A percentile compares a stretch with the other conserved stretches of the same genome.
Evolutionary conservation across 1,139 yeast species (phyloP).

Genomic region (Geotrichum fermentans): DNA sequence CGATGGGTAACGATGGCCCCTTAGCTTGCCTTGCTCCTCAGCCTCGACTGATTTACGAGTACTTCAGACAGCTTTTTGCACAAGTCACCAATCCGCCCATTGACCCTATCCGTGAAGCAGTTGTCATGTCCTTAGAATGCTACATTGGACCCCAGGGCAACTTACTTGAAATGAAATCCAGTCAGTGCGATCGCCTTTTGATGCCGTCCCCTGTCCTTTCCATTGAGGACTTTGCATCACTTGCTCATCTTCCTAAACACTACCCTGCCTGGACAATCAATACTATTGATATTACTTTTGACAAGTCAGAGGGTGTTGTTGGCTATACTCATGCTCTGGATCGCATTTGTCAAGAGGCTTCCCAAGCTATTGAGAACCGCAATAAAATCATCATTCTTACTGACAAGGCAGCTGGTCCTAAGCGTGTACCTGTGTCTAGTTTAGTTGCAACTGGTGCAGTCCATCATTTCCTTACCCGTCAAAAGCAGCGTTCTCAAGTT

Average conservation of each 20-base stretch:
- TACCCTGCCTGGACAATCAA: slow-evolving; percentile 84
- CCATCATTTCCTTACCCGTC: slow-evolving; percentile 92
- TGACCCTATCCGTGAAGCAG: slow-evolving; percentile 93
- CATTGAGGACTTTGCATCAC: slow-evolving; percentile 66
- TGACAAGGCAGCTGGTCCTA: slow-evolving; percentile 58
- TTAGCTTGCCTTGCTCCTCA: slow-evolving; percentile 91
- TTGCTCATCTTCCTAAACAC: slow-evolving; percentile 62
- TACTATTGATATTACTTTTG: slow-evolving; percentile 84
- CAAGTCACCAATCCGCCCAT: slow-evolving; percentile 98
- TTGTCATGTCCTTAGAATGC: slow-evolving; percentile 96
- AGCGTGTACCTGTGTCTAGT: slow-evolving; percentile 76
- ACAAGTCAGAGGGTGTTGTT: slow-evolving; percentile 69
- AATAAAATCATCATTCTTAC: slow-evolving; percentile 71
- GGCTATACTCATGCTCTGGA: slow-evolving; percentile 86
- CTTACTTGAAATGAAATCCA: slow-evolving; percentile 83
- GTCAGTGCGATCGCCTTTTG: slow-evolving; percentile 82
- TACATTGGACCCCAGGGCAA: slow-evolving; percentile 97
- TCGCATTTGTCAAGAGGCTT: slow-evolving; percentile 80
- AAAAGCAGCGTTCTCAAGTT: slow-evolving; percentile 92
- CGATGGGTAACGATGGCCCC: slow-evolving; percentile 98
- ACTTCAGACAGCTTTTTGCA: slow-evolving; percentile 93
- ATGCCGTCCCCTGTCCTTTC: slow-evolving; percentile 79
- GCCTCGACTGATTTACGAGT: slow-evolving; percentile 85
- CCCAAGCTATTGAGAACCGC: slow-evolving; percentile 72
- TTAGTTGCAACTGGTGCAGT: slow-evolving; percentile 91